Conservation (phyloP, 169 alveolate genomes). For the Amoebophrya sp. region DNA sequence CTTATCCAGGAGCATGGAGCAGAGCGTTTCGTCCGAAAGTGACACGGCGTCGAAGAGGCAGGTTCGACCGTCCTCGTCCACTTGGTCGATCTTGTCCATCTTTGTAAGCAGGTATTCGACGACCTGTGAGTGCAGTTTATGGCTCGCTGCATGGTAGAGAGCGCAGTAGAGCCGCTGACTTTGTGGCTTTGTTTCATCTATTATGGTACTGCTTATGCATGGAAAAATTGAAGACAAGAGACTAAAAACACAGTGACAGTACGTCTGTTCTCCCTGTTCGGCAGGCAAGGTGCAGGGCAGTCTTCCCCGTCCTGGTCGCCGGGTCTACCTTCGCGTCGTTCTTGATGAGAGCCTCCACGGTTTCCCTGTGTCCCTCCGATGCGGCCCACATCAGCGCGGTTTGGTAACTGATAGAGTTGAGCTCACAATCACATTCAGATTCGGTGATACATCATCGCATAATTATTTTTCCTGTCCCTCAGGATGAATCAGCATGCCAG, state of each 20-base stretch:
- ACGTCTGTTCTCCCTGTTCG: not conserved
- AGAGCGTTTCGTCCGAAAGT: not conserved
- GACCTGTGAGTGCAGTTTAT: not conserved
- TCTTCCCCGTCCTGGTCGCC: not conserved
- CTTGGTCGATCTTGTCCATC: slow-evolving; percentile 18
- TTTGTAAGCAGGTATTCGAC: not conserved
- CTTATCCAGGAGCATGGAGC: not conserved
- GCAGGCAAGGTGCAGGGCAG: not conserved
- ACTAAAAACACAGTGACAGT: no score
- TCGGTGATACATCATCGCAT: no score
- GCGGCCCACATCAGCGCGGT: slow-evolving; percentile 21
- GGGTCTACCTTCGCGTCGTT: not conserved
- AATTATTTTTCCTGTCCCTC: no score
- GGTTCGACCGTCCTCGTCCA: not conserved
- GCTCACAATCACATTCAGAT: no score
- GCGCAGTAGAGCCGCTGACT: no score
- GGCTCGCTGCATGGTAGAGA: no score
- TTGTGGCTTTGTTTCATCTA: not conserved
- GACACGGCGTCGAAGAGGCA: not conserved
- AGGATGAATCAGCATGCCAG: no score
- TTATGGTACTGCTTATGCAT: not conserved
- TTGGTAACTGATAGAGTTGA: not conserved
- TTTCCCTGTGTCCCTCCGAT: not conserved
- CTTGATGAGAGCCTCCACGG: not conserved
- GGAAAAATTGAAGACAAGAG: no score